A percentile compares a stretch with the other conserved stretches of the same genome.
phyloP scores from a whole-genome alignment of 768 basidiomycete genomes.

The Pulveroboletus ravenelii region DNA sequence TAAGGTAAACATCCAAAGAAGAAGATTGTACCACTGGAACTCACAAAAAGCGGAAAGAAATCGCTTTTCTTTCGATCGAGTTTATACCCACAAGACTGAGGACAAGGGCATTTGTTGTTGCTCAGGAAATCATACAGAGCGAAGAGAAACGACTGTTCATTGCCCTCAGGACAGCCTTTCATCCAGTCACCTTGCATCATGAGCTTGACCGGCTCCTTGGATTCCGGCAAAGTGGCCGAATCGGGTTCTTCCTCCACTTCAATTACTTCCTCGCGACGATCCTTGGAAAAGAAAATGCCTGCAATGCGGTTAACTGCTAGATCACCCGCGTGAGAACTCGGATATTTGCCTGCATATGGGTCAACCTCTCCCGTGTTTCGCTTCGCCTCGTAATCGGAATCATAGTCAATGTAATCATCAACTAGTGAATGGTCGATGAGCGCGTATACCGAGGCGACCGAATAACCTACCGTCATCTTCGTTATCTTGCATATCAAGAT shows the following conservation, averaged over 20 bases:
- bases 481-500: slow-evolving; percentile 41
- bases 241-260: slow-evolving; percentile 84
- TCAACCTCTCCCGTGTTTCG: slow-evolving; percentile 59
- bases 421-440: slow-evolving; percentile 26
- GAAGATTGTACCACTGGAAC: slow-evolving; percentile 25
- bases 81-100: slow-evolving; percentile 65
- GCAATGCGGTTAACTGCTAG: slow-evolving; percentile 3
- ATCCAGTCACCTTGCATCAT: slow-evolving; percentile 94
- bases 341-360: slow-evolving; percentile 73
- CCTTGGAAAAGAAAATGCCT: slow-evolving; percentile 96
- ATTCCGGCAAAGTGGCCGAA: slow-evolving; percentile 37
- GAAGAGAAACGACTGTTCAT: slow-evolving; percentile 87
- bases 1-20: slow-evolving; percentile 8
- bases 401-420: slow-evolving; percentile 72
- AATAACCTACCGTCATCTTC: slow-evolving; percentile 46
- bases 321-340: background rate
- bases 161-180: slow-evolving; percentile 93
- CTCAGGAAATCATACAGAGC: slow-evolving; percentile 73
- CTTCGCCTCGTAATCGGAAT: slow-evolving; percentile 66
- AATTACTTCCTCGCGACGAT: slow-evolving; percentile 85
- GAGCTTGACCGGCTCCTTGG: slow-evolving; percentile 49
- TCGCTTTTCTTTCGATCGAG: slow-evolving; percentile 63
- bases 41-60: slow-evolving; percentile 80
- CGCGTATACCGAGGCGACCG: background rate
- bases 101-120: slow-evolving; percentile 61